Conservation (phyloP, 768 basidiomycete genomes). For the Fomitopsis pulvina region DNA sequence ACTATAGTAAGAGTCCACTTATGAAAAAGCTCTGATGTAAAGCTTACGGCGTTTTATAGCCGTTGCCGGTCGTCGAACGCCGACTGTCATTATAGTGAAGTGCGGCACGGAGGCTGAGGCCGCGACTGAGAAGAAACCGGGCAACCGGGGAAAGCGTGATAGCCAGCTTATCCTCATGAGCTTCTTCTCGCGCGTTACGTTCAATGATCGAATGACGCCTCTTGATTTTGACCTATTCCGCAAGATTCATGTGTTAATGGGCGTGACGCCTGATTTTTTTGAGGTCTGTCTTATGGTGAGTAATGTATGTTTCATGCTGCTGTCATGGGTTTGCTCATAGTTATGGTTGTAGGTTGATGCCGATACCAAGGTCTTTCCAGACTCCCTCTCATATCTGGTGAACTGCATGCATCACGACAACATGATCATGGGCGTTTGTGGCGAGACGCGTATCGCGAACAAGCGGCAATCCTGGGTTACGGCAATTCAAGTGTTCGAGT, state of each 20-base stretch:
- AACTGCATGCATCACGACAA: slow-evolving; percentile 99
- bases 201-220: slow-evolving; percentile 98
- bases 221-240: slow-evolving; percentile 98
- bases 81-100: slow-evolving; percentile 92
- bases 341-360: slow-evolving; percentile 76
- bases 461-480: slow-evolving; percentile 99
- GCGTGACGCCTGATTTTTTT: slow-evolving; percentile 98
- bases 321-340: too few relatives aligned
- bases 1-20: slow-evolving; percentile 70
- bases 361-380: slow-evolving; percentile 92
- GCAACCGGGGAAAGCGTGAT: slow-evolving; percentile 97
- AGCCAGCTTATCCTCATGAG: slow-evolving; percentile 99
- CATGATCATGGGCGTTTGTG: slow-evolving; percentile 98
- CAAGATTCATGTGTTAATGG: slow-evolving; percentile 93
- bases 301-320: slow-evolving; percentile 7
- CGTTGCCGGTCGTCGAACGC: slow-evolving; percentile 84
- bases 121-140: slow-evolving; percentile 82
- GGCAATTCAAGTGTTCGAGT: slow-evolving; percentile 96
- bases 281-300: slow-evolving; percentile 95
- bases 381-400: slow-evolving; percentile 85
- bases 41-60: slow-evolving; percentile 31
- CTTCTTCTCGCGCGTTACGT: slow-evolving; percentile 98
- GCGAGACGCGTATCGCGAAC: slow-evolving; percentile 98
- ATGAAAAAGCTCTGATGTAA: background rate
- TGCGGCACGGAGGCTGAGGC: slow-evolving; percentile 90